phyloP scores from a whole-genome alignment of 345 rosid species.

The Salix purpurea region DNA sequence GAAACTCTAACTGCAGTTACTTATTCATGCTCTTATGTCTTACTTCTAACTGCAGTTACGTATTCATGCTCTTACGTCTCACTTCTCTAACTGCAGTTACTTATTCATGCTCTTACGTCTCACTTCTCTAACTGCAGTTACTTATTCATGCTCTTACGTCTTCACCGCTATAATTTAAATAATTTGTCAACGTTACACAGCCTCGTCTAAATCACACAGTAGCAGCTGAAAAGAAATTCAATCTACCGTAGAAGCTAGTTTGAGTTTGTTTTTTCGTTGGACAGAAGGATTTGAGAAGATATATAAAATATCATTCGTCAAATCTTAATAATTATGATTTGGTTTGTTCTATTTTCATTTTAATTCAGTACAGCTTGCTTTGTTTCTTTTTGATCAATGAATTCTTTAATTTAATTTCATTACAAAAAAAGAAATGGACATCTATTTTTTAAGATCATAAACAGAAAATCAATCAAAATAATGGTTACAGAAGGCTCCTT shows the following conservation, averaged over 20 bases:
- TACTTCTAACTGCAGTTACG: neutral
- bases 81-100: neutral
- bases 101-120: neutral
- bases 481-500: neutral
- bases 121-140: neutral
- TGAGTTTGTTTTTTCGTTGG: neutral
- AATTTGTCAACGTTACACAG: neutral
- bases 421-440: too few relatives aligned
- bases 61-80: neutral
- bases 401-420: neutral
- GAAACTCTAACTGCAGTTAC: neutral
- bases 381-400: too few relatives aligned
- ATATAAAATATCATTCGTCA: too few relatives aligned
- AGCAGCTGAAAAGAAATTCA: too few relatives aligned
- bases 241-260: neutral
- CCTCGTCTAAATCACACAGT: neutral
- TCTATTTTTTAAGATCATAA: too few relatives aligned
- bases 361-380: too few relatives aligned
- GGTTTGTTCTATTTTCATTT: too few relatives aligned
- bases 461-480: neutral
- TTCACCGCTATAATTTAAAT: neutral
- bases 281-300: neutral
- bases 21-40: neutral
- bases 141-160: neutral
- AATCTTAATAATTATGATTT: too few relatives aligned